Base-by-base conservation (phyloP, 2,329 filamentous ascomycete genomes). In the Rugonectria rugulosa region DNA sequence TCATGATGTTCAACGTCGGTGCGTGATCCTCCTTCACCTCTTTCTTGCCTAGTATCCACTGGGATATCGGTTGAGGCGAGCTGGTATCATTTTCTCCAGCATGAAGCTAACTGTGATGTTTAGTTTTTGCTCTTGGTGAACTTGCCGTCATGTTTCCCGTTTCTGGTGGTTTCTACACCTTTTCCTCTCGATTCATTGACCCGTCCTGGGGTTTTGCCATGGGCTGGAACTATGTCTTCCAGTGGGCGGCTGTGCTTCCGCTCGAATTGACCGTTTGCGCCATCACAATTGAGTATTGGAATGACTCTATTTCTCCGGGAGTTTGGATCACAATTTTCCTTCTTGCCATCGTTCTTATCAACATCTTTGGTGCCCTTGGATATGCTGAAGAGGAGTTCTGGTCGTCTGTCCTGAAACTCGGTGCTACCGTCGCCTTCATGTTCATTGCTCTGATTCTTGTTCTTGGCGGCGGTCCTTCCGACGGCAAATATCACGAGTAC, bases 121-220 rank as follows among this genome's bases (percentile, higher is more conserved):
- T 32, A 67, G 79, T 87, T 61, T 83, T 81, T 65, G 84, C 84
- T 61, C 79, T 87, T 59, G 84, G 83, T 63, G 85, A 87, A 69
- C 73, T 87, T 53, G 83, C 84, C 56, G 80, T 86, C 68, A 80
- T 86, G 76, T 87, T 80, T 60, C 84, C 84, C 19, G 79, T 87
- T 64, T 84, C 83, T 60, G 84, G 84, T 69, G 83, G 82, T 62
- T 87, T 87, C 76, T 86, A 85, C 67, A 81, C 81, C 37, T 86
- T 84, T 71, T 82, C 81, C n/a, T 77, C 78, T 55, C 83, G 84
- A 43, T 87, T 87, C 66, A 82, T 87, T 61, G 84, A 85, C 65
- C 84, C 84, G 31, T 81, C 84, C 2, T 86, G 83, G 77, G 80
- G 80, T 55, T 83, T 82, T 56, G 80, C 80, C 60, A 80, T 82